phyloP scores from a whole-genome alignment of 768 basidiomycete genomes.

The Mycena indigotica region DNA sequence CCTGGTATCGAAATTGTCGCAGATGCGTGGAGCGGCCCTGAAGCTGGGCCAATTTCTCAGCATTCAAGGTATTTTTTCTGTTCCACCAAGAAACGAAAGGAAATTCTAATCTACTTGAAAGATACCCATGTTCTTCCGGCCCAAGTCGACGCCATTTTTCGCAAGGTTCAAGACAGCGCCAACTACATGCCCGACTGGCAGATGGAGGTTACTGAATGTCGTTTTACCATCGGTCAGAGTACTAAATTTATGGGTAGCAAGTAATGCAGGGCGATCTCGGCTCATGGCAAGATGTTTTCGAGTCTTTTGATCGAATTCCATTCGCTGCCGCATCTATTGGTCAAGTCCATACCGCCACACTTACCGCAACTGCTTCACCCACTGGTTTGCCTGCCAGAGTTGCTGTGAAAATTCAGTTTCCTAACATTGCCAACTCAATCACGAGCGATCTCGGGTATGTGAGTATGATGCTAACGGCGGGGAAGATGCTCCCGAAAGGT shows the following conservation, averaged over 20 bases:
- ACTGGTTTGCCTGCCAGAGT: constrained; percentile 59
- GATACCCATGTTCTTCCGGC: constrained; percentile 88
- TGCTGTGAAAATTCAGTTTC: constrained; percentile 93
- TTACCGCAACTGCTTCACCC: constrained; percentile 54
- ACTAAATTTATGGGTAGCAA: constrained; percentile 40
- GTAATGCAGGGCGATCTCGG: constrained; percentile 80
- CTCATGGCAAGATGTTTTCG: constrained; percentile 73
- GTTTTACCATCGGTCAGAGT: constrained; percentile 5
- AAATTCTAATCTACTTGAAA: too few relatives aligned
- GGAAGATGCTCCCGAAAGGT: constrained; percentile 81
- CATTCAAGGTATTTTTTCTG: constrained; percentile 68
- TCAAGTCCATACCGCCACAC: constrained; percentile 82
- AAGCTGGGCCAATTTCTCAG: constrained; percentile 98
- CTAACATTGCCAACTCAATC: constrained; percentile 86
- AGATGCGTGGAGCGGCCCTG: constrained; percentile 95
- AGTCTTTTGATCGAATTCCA: constrained; percentile 78
- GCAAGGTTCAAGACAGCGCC: constrained; percentile 90
- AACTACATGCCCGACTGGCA: constrained; percentile 99
- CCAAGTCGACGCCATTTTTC: constrained; percentile 85
- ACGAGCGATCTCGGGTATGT: constrained; percentile 86
- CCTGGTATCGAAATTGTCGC: constrained; percentile 87
- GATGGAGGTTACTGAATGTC: constrained; percentile 68
- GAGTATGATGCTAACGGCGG: constrained; percentile 77
- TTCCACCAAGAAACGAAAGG: background rate
- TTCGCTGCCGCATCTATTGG: constrained; percentile 97